Conservation (phyloP, 331 rosid genomes). For the Rhamnella rubrinervis region DNA sequence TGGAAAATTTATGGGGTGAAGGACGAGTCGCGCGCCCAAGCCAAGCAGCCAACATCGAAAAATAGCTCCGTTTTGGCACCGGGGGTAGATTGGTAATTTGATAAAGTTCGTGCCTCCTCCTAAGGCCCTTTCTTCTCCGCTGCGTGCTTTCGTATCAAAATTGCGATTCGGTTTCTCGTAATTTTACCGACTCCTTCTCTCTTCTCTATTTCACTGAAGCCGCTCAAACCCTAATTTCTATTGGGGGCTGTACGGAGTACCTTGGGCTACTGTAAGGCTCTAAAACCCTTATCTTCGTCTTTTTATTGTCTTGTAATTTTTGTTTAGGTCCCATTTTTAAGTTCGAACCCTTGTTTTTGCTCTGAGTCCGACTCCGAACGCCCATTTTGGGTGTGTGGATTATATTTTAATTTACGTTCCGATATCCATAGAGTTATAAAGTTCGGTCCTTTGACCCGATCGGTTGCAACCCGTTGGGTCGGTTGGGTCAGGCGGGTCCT, state of each 20-base stretch:
- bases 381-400: conserved; percentile 9
- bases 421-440: conserved; percentile 31
- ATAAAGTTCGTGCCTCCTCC: background rate
- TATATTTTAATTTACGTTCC: conserved; percentile 31
- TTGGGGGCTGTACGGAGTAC: conserved; percentile 1
- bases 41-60: too few relatives aligned
- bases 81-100: conserved; percentile 18
- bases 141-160: conserved; percentile 19
- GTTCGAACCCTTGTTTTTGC: conserved; percentile 1
- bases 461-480: conserved; percentile 24
- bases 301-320: conserved; percentile 7
- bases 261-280: conserved; percentile 31
- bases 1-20: too few relatives aligned
- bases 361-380: conserved; percentile 39
- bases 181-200: conserved; percentile 2
- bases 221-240: conserved; percentile 7
- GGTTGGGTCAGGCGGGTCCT: conserved; percentile 42
- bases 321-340: conserved; percentile 5
- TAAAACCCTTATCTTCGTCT: background rate
- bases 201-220: background rate
- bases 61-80: background rate
- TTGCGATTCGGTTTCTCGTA: conserved; percentile 1
- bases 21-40: too few relatives aligned
- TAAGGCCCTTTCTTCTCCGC: background rate
- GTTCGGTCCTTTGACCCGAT: conserved; percentile 42